Evolutionary conservation across 2,329 filamentous ascomycete species (phyloP).

Genomic region (Trichophyton equinum): DNA sequence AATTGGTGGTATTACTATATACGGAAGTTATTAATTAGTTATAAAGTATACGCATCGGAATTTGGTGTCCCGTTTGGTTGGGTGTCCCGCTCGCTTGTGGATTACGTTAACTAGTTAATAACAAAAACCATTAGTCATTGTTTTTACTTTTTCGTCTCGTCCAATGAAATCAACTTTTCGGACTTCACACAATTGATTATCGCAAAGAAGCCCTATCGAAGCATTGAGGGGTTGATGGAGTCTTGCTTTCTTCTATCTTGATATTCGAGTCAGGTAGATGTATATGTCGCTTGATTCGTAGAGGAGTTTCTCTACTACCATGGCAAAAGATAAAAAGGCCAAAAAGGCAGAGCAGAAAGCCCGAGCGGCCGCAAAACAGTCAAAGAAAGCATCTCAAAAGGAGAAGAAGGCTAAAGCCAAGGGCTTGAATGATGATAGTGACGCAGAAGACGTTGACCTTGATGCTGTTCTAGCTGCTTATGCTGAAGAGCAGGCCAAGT

Average conservation of each 20-base stretch:
- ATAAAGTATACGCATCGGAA: too few relatives aligned
- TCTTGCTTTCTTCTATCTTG: not conserved
- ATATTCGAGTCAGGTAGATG: not conserved
- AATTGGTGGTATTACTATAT: too few relatives aligned
- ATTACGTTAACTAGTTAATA: too few relatives aligned
- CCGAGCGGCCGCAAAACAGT: constrained; percentile 58
- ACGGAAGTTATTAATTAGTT: too few relatives aligned
- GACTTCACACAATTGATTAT: not conserved
- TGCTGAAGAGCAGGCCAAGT: constrained; percentile 82
- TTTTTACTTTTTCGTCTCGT: not conserved
- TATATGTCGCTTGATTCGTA: not conserved
- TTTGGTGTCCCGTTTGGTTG: too few relatives aligned
- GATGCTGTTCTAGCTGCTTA: constrained; percentile 90
- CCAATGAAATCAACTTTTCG: not conserved
- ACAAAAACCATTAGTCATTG: not conserved
- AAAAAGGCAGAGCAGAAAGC: constrained; percentile 46
- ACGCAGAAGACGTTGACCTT: constrained; percentile 83
- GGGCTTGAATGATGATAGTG: constrained; percentile 60
- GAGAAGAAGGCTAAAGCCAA: constrained; percentile 72
- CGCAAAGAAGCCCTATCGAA: not conserved
- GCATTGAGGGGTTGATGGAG: not conserved
- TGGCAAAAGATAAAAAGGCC: constrained; percentile 46
- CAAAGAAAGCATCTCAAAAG: constrained; percentile 61
- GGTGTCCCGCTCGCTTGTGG: too few relatives aligned
- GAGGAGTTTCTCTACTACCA: constrained; percentile 14